Percentiles rank a stretch among this genome's conserved stretches.
Evolutionary conservation across 106 monocot species (phyloP).

Genomic region (Posidonia australis): DNA sequence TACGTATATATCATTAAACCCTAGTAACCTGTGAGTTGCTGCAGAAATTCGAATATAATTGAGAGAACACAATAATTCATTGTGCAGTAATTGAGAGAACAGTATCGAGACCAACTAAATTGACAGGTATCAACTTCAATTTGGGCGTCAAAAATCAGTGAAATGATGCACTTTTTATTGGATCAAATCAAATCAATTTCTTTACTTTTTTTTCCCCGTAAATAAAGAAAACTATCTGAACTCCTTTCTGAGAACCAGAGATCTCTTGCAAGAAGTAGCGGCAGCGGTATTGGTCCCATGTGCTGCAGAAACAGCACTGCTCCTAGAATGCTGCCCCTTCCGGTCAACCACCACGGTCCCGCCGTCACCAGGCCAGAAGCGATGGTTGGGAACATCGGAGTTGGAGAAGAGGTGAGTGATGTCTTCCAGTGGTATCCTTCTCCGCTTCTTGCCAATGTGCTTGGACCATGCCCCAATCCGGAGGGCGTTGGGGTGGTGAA

Average conservation of each 20-base stretch:
- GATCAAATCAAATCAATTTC: neutral
- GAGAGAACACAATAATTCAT: too few relatives aligned
- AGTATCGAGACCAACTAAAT: too few relatives aligned
- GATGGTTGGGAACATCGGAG: neutral
- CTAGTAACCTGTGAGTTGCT: too few relatives aligned
- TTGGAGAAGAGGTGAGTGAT: slow-evolving; percentile 9
- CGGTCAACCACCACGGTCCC: neutral
- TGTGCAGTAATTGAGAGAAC: too few relatives aligned
- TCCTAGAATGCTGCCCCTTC: neutral
- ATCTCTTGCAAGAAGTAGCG: neutral
- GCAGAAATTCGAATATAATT: too few relatives aligned
- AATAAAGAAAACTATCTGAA: slow-evolving; percentile 2
- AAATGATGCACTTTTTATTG: neutral
- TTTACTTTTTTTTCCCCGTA: too few relatives aligned
- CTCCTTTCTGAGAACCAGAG: neutral
- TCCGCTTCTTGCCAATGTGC: neutral
- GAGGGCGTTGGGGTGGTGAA: neutral
- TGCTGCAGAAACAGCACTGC: too few relatives aligned
- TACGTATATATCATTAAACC: too few relatives aligned
- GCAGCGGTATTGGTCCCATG: neutral
- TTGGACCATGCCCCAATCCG: neutral
- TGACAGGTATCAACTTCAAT: too few relatives aligned
- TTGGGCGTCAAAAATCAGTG: neutral
- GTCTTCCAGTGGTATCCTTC: slow-evolving; percentile 1
- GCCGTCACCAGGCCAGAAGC: neutral